Conservation (phyloP, 306 rosid genomes). For the Trifolium dubium region DNA sequence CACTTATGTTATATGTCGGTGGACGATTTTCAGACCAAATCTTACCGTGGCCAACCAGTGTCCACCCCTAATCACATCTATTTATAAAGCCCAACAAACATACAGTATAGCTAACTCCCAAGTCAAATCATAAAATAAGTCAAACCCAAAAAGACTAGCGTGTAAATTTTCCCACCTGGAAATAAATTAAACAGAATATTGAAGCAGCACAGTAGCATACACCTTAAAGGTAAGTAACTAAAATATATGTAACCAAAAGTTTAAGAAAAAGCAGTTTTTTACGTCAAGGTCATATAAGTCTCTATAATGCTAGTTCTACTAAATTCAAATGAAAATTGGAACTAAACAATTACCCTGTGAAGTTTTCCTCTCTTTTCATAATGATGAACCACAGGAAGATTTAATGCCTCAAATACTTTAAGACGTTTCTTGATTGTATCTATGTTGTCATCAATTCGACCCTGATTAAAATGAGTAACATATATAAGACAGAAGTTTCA, state of each 20-base stretch:
- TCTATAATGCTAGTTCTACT: slow-evolving; percentile 12
- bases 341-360: slow-evolving; percentile 57
- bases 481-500: slow-evolving; percentile 35
- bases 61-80: not conserved
- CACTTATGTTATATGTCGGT: not conserved
- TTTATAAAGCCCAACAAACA: slow-evolving; percentile 4
- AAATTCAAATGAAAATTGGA: slow-evolving; percentile 38
- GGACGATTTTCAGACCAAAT: not conserved
- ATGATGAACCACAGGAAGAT: slow-evolving; percentile 79
- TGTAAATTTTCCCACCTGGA: slow-evolving; percentile 27
- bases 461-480: slow-evolving; percentile 57
- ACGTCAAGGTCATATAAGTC: not conserved
- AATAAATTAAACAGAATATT: slow-evolving; percentile 16
- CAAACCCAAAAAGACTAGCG: slow-evolving; percentile 22
- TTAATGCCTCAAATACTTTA: slow-evolving; percentile 69
- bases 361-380: slow-evolving; percentile 81
- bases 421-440: slow-evolving; percentile 88
- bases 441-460: slow-evolving; percentile 93
- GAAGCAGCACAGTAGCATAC: slow-evolving; percentile 24
- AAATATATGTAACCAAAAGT: slow-evolving; percentile 23
- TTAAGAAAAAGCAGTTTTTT: slow-evolving; percentile 3
- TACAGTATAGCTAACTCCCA: slow-evolving; percentile 25
- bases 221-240: slow-evolving; percentile 16
- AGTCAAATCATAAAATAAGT: slow-evolving; percentile 9
- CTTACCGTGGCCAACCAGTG: not conserved